Evolutionary conservation across 768 basidiomycete species (phyloP), one percentile per base, ranked within the genome.

Genomic region (Cubamyces lactineus): DNA sequence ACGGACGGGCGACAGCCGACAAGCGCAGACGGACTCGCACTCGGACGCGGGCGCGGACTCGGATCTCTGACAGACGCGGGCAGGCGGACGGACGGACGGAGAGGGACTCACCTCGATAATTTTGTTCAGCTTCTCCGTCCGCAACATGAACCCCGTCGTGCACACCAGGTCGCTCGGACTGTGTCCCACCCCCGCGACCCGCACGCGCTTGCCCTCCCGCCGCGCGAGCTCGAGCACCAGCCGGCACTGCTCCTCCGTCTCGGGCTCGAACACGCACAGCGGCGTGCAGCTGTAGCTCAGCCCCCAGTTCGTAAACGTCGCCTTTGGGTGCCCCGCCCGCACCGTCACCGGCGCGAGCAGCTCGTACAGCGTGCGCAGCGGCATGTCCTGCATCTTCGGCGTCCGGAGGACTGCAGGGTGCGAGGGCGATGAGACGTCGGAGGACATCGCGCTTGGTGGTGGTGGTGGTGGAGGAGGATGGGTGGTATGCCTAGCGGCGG

Each of bases 131-230:
- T 82, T 84, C 45, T 86, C 86, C 61, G 91, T 91, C 55, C 89
- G 82, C 59, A 98, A 76, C 86, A 98, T 90, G 77, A 85, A 95
- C 12, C 87, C 92, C 53, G 78, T 82, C 0, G 95, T 97, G 76
- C 94, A 98, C 0, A 93, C 91, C 52, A 98, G 80, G 77, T 99
- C 96, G 70, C 88, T 91, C 23, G 96, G 96, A 60, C 90, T 92
- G 76, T 98, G 96, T 2, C 96, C 96, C 16, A 93, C 86, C 13
- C 94, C 97, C 13, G 87, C 89, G 0, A 92, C 90, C 57, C 94
- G 86, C 38, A 98, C 80, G 21, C 82, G 79, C 70, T 83, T 86
- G 16, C 82, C 77, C 71, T 94, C 86, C 45, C 89, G 79, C 17
- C 87, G 79, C 0, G 95, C 94, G 24, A 94, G 85, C 70, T 92